A percentile compares a stretch with the other conserved stretches of the same genome.
phyloP scores from a whole-genome alignment of 306 rosid species.

The Arachis hypogaea region DNA sequence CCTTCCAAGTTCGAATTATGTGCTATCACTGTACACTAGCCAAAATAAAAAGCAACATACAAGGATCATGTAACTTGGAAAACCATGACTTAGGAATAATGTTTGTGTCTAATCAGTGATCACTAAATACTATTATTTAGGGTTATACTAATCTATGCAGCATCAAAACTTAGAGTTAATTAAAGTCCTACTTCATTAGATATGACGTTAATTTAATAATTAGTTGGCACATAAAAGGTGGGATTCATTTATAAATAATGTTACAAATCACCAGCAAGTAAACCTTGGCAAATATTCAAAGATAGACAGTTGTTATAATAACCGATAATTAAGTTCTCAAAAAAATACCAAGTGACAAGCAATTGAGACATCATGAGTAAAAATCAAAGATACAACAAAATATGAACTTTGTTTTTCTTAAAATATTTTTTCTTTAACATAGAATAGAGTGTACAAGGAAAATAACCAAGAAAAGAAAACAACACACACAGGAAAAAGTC shows the following conservation, averaged over 20 bases:
- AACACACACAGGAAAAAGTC: conserved; percentile 1
- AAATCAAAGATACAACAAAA: too few relatives aligned
- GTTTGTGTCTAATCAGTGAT: not conserved
- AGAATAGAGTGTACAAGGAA: not conserved
- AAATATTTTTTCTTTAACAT: conserved; percentile 13
- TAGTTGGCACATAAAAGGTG: not conserved
- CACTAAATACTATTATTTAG: not conserved
- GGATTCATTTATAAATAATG: not conserved
- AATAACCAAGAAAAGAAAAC: conserved; percentile 7
- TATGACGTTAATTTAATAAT: not conserved
- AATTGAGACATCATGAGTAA: too few relatives aligned
- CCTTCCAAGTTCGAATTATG: too few relatives aligned
- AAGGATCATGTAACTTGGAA: not conserved
- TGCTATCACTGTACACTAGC: not conserved
- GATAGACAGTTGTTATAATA: too few relatives aligned
- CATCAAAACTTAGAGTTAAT: not conserved
- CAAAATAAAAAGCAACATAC: not conserved
- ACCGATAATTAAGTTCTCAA: too few relatives aligned
- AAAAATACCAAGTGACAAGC: too few relatives aligned
- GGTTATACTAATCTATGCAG: not conserved
- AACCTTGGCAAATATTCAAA: too few relatives aligned
- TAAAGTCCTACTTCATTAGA: too few relatives aligned
- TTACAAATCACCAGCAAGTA: not conserved
- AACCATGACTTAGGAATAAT: not conserved
- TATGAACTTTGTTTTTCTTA: too few relatives aligned